Evolutionary conservation across 441 rosid genomes (phyloP).

Genomic region (Populus hybrid): DNA sequence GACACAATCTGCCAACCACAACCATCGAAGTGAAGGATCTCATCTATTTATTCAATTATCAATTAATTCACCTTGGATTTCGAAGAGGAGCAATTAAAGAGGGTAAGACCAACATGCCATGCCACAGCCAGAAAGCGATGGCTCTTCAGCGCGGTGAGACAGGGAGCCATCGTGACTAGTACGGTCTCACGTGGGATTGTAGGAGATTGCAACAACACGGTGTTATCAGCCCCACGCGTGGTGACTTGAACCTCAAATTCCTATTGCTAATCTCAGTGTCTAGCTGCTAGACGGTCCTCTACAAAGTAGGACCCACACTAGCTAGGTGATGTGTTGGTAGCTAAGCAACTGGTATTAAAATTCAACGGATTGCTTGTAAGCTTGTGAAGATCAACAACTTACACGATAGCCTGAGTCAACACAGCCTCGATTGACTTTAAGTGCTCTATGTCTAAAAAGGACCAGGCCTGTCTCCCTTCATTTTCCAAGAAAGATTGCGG

Average conservation of each 20-base stretch:
- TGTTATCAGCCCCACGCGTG: conserved; percentile 26
- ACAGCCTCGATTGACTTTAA: background rate
- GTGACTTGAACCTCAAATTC: background rate
- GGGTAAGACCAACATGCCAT: conserved; percentile 43
- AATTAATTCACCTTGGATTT: background rate
- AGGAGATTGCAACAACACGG: conserved; percentile 28
- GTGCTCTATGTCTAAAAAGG: background rate
- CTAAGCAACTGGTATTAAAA: background rate
- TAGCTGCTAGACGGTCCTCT: background rate
- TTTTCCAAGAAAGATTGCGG: background rate
- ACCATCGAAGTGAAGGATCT: background rate
- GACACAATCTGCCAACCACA: background rate
- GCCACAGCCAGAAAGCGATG: conserved; percentile 34
- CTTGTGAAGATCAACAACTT: background rate
- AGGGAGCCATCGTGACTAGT: conserved; percentile 11
- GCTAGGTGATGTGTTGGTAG: background rate
- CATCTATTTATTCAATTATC: background rate
- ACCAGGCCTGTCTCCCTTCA: conserved; percentile 3
- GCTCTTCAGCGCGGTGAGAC: conserved; percentile 22
- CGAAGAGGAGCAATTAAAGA: background rate
- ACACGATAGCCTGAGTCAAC: background rate
- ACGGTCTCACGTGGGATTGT: conserved; percentile 45
- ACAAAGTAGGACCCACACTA: background rate
- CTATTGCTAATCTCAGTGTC: background rate
- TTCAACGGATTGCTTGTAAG: background rate